These are phyloP conservation scores for Entophlyctis luteolus DNA, from an alignment of 192 early-diverging fungal species.

Conservation along the genomic window DNA sequence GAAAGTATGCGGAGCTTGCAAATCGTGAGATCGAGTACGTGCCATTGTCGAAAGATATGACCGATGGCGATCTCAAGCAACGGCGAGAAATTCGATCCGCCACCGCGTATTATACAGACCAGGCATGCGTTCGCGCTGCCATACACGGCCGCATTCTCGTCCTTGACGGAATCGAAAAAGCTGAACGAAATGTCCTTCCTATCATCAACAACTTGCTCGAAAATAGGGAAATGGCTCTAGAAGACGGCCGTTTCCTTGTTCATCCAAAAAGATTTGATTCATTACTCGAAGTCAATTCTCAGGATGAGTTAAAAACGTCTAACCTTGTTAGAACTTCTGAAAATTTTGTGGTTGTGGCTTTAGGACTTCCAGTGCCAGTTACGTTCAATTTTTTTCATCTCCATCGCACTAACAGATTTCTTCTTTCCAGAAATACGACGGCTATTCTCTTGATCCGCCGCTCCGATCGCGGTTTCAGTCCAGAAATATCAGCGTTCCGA, in stretches of 20 bases:
- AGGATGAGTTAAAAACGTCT: conserved; percentile 48
- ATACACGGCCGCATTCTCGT: conserved; percentile 47
- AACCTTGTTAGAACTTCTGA: conserved; percentile 66
- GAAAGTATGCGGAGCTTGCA: conserved; percentile 70
- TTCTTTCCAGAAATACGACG: conserved; percentile 21
- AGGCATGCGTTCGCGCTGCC: conserved; percentile 53
- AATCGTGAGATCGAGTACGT: conserved; percentile 70
- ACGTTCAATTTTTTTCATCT: background rate
- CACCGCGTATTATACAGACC: conserved; percentile 47
- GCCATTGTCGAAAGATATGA: conserved; percentile 65
- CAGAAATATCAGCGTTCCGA: conserved; percentile 33
- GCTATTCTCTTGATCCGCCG: conserved; percentile 69
- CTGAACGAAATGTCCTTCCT: conserved; percentile 79
- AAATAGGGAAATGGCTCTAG: conserved; percentile 78
- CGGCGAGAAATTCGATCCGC: conserved; percentile 65
- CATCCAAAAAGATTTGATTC: conserved; percentile 64
- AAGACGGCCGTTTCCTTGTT: conserved; percentile 77
- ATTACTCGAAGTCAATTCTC: conserved; percentile 45
- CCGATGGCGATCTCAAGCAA: conserved; percentile 78
- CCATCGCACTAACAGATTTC: background rate
- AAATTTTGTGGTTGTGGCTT: conserved; percentile 67
- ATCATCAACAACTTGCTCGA: conserved; percentile 82
- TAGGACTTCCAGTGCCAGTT: conserved; percentile 66
- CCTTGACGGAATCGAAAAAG: conserved; percentile 58
- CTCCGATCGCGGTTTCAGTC: conserved; percentile 76